Evolutionary conservation across 305 asterid genomes (phyloP).

Genomic region (Rubia peregrina): DNA sequence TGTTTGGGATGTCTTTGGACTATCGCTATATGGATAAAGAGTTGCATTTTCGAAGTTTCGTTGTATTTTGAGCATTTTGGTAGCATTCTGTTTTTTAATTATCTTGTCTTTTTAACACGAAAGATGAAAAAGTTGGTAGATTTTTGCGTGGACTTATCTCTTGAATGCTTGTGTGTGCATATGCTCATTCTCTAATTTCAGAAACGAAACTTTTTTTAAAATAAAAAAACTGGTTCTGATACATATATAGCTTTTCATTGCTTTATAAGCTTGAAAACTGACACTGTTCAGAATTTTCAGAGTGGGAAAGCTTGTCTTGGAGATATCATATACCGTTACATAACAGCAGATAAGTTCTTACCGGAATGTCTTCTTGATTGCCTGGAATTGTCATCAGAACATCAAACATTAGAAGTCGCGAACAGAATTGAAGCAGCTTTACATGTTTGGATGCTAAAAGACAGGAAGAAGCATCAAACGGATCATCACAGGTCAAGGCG

Average conservation of each 20-base stretch:
- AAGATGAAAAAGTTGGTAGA: too few relatives aligned
- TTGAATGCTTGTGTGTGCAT: not conserved
- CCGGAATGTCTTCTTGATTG: constrained; percentile 82
- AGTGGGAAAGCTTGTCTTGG: constrained; percentile 79
- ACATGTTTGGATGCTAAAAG: constrained; percentile 75
- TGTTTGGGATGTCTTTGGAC: not conserved
- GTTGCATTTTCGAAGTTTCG: not conserved
- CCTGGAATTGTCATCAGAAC: constrained; percentile 85
- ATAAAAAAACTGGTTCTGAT: too few relatives aligned
- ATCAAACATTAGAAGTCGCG: constrained; percentile 71
- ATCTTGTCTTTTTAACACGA: not conserved
- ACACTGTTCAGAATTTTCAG: constrained; percentile 30
- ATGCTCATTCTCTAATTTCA: too few relatives aligned
- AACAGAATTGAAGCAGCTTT: constrained; percentile 86
- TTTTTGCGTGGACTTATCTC: not conserved
- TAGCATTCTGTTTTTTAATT: not conserved
- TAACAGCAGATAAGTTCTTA: constrained; percentile 79
- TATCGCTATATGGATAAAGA: not conserved
- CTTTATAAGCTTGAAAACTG: not conserved
- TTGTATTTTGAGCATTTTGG: not conserved
- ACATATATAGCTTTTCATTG: not conserved
- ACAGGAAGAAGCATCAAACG: constrained; percentile 43
- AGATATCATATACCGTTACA: constrained; percentile 65
- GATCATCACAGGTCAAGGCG: constrained; percentile 45
- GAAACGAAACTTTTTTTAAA: too few relatives aligned